Percentiles rank a stretch among this genome's conserved stretches.
Conservation (phyloP, 1,284 basidiomycete genomes). For the Cystobasidium slooffiae region DNA sequence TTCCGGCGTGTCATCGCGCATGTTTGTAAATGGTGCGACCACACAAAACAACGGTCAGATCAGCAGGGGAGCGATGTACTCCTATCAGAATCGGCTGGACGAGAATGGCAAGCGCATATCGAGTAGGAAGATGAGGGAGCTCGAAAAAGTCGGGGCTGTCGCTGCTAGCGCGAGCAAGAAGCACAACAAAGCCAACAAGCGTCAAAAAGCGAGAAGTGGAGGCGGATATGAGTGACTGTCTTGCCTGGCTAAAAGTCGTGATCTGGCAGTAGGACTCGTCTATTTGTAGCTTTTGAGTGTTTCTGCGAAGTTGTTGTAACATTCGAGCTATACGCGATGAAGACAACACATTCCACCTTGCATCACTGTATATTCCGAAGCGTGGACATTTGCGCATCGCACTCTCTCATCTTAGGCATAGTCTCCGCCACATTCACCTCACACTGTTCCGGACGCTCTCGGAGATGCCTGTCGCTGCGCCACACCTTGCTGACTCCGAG, state of each 20-base stretch:
- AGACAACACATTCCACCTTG: no score
- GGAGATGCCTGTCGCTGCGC: conserved; percentile 4
- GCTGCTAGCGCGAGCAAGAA: conserved; percentile 68
- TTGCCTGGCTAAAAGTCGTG: not conserved
- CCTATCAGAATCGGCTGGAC: conserved; percentile 77
- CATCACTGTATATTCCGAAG: no score
- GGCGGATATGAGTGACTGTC: conserved; percentile 73
- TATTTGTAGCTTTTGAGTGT: conserved; percentile 5
- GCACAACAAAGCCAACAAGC: conserved; percentile 81
- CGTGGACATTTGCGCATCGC: no score
- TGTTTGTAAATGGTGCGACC: conserved; percentile 46
- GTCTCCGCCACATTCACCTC: not conserved
- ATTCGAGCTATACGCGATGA: no score
- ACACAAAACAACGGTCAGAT: conserved; percentile 64
- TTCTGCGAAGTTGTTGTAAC: not conserved
- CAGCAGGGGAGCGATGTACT: conserved; percentile 68
- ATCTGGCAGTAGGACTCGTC: not conserved
- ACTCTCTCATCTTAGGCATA: not conserved
- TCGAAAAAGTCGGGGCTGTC: conserved; percentile 56
- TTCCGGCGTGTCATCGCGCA: conserved; percentile 12
- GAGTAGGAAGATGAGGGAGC: conserved; percentile 56
- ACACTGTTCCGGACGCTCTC: conserved; percentile 6
- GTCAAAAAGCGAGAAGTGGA: conserved; percentile 84
- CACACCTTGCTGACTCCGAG: conserved; percentile 13
- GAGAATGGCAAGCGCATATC: conserved; percentile 71